Base-by-base conservation (phyloP, 495 filamentous ascomycete genomes). In the Aspergillus incahuasiensis region DNA sequence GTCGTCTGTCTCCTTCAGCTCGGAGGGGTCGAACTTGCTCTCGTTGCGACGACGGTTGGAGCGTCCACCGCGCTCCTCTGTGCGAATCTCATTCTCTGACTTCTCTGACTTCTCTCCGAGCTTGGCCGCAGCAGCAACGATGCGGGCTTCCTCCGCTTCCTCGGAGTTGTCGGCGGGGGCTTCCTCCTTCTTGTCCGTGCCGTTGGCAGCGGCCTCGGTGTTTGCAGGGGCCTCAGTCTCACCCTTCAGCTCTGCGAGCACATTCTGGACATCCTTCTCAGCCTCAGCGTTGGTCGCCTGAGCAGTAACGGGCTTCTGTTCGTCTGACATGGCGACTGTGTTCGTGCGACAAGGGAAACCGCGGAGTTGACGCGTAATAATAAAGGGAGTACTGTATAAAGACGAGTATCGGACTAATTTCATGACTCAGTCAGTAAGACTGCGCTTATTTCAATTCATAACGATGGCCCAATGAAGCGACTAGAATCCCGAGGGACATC, bases 1-100 rank as follows among this genome's bases (percentile, higher is more conserved):
- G 64, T 96, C 88, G 48, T 86, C 80, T 18, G 83, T 85, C 58
- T 84, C 82, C 41, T 82, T 73, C 54, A 82, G 79, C 16, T 72
- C 65, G 28, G 78, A 78, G 21, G 85, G 79, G 62, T 92, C 85
- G 56, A 83, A 89, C 68, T 86, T 89, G 63, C 66, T 71, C 61
- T 82, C 81, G 59, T 78, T 73, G 53, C 61, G 57, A 16, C 56
- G 43, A 1, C 64, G 52, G 28, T 55, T 35, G 15, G 35, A 21
- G 15, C 42, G 52, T 48, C 67, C 65, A 5, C 25, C 65, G 1
- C 25, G 46, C 41, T 69, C 54, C 21, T 66, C 46, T 13, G 45
- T 30, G 41, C 59, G 59, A 21, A 20, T 39, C 15, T 60, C 58
- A 18, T 65, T 48, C 47, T 74, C 67, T 4, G 67, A 53, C 56